Percentiles rank a stretch among this genome's conserved stretches.
Conservation (phyloP, 2,329 filamentous ascomycete genomes). For the Colletotrichum sidae region DNA sequence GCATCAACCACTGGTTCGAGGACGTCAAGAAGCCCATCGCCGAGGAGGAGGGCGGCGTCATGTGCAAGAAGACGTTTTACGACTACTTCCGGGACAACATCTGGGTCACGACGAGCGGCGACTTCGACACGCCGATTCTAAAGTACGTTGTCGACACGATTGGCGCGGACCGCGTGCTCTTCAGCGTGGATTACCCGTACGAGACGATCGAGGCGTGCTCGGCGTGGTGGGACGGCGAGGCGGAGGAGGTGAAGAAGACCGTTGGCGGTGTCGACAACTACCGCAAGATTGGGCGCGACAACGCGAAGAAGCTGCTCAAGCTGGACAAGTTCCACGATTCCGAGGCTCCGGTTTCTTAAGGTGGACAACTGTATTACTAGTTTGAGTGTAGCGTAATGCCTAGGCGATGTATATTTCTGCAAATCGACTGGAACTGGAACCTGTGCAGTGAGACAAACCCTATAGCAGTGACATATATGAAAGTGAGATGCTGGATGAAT, state of each 20-base stretch:
- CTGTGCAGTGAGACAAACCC: too few relatives aligned
- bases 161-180: constrained; percentile 62
- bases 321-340: constrained; percentile 49
- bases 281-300: constrained; percentile 56
- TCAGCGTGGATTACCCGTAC: constrained; percentile 65
- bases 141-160: constrained; percentile 62
- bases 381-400: background rate
- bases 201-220: constrained; percentile 58
- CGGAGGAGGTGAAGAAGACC: constrained; percentile 38
- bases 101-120: constrained; percentile 68
- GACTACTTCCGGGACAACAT: constrained; percentile 67
- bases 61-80: constrained; percentile 60
- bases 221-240: constrained; percentile 53
- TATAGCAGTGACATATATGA: too few relatives aligned
- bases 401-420: background rate
- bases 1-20: constrained; percentile 67
- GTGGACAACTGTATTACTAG: too few relatives aligned
- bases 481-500: too few relatives aligned
- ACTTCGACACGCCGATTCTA: constrained; percentile 65
- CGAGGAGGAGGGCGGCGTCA: constrained; percentile 41
- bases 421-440: too few relatives aligned
- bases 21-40: constrained; percentile 64
- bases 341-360: constrained; percentile 34
- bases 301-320: constrained; percentile 56
- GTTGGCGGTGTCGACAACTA: constrained; percentile 43